Evolutionary conservation across 2,329 filamentous ascomycete species (phyloP), one percentile per base, ranked within the genome.

Genomic region (Xylariaceae sp.): DNA sequence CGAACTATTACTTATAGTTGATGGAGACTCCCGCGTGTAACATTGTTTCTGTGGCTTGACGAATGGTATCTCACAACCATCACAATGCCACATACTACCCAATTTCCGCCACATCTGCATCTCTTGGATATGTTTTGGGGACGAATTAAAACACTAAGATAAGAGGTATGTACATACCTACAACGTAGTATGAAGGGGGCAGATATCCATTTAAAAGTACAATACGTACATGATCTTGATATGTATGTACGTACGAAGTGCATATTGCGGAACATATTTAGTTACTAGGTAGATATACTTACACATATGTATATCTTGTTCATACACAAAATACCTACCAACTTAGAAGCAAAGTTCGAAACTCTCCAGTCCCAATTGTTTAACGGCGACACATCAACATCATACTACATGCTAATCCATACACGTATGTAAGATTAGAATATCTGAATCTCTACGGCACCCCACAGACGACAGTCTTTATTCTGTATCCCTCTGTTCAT

Each of bases 21-120:
- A 60, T 57, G 54, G 60, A 60, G 60, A 62, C 60, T 60, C 60
- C 60, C 54, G 60, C 52, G 41, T 57, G 54, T 12, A 54, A 45
- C 48, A 44, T 62, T 54, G 52, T 50, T 58, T 14, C 18, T 57
- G 58, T 61, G 58, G 58, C 55, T 58, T 61, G 56, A 51, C 40
- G 23, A 49, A 44, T 50, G 44, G 20, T 12, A 29, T 10, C 32
- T 7, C 32, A 37, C 32, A 37, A 37, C 32, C 48, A 20, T 18
- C 20, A 44, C 48, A 32, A 51, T 52, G 43, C 26, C 47, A 44
- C 54, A 44, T 20, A n/a, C n/a, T n/a, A n/a, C n/a, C n/a, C n/a
- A 49, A 7, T 54, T 49, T 45, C 51, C 51, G 56, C 56, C 51
- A 54, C 51, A 49, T 10, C 40, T 42, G 40, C 47, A 26, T 20